Evolutionary conservation across 805 yeast species (phyloP).

Genomic region (Saitoella complicata): DNA sequence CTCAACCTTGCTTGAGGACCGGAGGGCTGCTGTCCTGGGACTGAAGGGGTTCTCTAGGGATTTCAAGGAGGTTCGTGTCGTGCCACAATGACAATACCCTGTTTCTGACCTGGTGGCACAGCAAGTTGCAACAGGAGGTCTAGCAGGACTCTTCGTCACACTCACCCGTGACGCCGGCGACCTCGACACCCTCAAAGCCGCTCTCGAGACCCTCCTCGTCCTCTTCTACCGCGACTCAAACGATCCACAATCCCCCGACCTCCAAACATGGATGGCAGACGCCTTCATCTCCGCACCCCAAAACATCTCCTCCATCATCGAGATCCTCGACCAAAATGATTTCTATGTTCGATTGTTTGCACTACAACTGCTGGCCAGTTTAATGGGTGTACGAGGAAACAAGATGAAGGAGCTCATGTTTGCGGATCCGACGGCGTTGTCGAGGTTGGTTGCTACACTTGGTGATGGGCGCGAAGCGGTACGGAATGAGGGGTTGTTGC

Average conservation of each 20-base stretch:
- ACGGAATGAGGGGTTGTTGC: conserved; percentile 59
- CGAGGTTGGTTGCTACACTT: conserved; percentile 48
- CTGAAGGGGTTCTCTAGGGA: conserved; percentile 78
- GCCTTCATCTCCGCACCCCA: conserved; percentile 53
- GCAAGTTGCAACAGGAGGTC: conserved; percentile 65
- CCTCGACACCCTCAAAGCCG: conserved; percentile 54
- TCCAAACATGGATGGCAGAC: conserved; percentile 93
- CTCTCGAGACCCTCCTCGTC: conserved; percentile 70
- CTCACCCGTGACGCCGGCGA: conserved; percentile 54
- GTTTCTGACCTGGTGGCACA: not conserved
- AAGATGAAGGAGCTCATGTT: conserved; percentile 61
- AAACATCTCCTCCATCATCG: conserved; percentile 32
- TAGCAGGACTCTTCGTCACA: conserved; percentile 54
- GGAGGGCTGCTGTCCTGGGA: conserved; percentile 82
- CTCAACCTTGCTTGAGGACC: conserved; percentile 64
- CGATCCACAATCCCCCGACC: conserved; percentile 14
- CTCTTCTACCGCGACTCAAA: conserved; percentile 54
- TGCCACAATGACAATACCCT: not conserved
- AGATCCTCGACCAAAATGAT: conserved; percentile 37
- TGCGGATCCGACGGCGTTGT: conserved; percentile 60
- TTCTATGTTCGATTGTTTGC: conserved; percentile 70
- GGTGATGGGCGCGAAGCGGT: conserved; percentile 66
- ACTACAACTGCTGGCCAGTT: conserved; percentile 68
- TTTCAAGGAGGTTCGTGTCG: conserved; percentile 47
- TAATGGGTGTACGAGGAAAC: conserved; percentile 58